Conservation (phyloP, 2,329 filamentous ascomycete genomes). For the Teratosphaeria viscida region DNA sequence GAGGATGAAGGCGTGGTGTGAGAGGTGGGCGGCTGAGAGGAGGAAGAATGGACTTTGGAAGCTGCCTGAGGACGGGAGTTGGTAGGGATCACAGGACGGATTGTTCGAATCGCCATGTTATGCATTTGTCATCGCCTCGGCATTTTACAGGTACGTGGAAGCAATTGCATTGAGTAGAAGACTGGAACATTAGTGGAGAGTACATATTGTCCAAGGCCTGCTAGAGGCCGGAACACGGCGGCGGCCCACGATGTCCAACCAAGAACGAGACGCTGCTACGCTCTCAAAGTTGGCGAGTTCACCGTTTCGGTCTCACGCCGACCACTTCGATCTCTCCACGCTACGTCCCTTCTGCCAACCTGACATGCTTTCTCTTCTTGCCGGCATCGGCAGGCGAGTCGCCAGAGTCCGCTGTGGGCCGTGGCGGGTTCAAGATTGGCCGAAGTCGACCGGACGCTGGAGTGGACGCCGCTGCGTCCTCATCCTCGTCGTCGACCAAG, state of each 20-base stretch:
- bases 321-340: background rate
- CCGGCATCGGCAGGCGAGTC: background rate
- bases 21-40: conserved; percentile 52
- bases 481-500: background rate
- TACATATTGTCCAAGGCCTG: background rate
- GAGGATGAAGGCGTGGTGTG: conserved; percentile 56
- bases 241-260: background rate
- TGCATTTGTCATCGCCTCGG: background rate
- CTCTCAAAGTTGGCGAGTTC: background rate
- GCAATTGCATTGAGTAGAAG: background rate
- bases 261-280: background rate
- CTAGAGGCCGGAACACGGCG: background rate
- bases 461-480: background rate
- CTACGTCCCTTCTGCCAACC: background rate
- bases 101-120: background rate
- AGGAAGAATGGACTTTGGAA: conserved; percentile 51
- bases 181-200: too few species aligned
- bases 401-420: background rate
- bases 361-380: background rate
- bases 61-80: conserved; percentile 22
- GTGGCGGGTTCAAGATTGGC: background rate
- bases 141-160: background rate
- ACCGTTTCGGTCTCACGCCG: too few species aligned
- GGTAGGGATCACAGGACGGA: conserved; percentile 6
- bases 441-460: background rate